A percentile compares a stretch with the other conserved stretches of the same genome.
Conservation (phyloP, 352 stramenopile species). For the Pythium angustatum region DNA sequence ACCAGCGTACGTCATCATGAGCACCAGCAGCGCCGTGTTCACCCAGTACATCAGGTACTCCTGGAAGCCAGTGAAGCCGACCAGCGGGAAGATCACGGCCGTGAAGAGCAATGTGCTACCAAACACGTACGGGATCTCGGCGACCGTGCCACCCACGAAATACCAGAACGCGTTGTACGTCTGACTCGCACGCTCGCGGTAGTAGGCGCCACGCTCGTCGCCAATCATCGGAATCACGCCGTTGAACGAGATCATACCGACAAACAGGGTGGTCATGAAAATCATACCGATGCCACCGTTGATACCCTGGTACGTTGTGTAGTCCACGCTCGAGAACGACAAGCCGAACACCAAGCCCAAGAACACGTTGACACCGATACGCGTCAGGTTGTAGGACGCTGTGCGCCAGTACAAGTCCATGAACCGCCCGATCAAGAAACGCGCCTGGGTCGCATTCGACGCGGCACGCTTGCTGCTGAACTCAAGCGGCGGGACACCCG, state of each 20-base stretch:
- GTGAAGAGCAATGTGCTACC: conserved; percentile 28
- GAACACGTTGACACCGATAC: conserved; percentile 69
- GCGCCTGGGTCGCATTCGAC: conserved; percentile 32
- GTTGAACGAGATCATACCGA: conserved; percentile 91
- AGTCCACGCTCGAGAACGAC: conserved; percentile 59
- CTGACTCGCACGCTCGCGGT: conserved; percentile 73
- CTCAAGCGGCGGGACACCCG: conserved; percentile 27
- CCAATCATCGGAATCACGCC: conserved; percentile 77
- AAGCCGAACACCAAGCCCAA: conserved; percentile 82
- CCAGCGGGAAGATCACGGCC: conserved; percentile 36
- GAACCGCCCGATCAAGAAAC: conserved; percentile 56
- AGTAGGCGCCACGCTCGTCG: conserved; percentile 87
- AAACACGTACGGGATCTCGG: conserved; percentile 55
- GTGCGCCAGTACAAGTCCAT: conserved; percentile 65
- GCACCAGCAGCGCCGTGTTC: conserved; percentile 16
- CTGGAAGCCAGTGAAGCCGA: conserved; percentile 29
- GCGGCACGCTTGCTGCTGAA: conserved; percentile 31
- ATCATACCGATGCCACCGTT: conserved; percentile 37
- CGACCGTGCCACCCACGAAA: conserved; percentile 55
- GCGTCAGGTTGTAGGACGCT: conserved; percentile 86
- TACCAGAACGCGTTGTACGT: conserved; percentile 81
- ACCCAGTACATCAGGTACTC: conserved; percentile 27
- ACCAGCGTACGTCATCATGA: conserved; percentile 29
- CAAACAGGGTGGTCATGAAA: conserved; percentile 19
- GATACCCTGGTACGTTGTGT: conserved; percentile 52